Evolutionary conservation across 1,284 basidiomycete genomes (phyloP).

Genomic region (Cryptococcus amylolentus): DNA sequence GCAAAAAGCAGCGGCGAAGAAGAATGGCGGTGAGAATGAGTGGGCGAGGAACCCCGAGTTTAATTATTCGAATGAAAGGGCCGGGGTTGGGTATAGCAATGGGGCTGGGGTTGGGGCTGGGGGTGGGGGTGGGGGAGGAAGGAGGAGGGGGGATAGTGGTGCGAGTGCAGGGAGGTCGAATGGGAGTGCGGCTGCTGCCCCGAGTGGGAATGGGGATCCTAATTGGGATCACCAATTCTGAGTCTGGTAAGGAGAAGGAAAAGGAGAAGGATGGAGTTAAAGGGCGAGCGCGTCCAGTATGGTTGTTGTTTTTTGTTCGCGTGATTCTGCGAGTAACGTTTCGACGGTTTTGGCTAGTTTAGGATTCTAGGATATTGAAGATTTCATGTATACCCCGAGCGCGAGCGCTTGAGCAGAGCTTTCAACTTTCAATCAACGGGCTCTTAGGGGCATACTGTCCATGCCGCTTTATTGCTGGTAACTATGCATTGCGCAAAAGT

Average conservation of each 20-base stretch:
- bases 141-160: neutral
- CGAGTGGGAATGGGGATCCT: conserved; percentile 15
- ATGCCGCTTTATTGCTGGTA: too few relatives aligned
- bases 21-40: conserved; percentile 8
- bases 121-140: conserved; percentile 1
- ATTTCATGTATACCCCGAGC: too few relatives aligned
- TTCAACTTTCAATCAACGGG: too few relatives aligned
- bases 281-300: neutral
- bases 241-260: neutral
- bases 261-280: neutral
- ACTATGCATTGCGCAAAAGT: too few relatives aligned
- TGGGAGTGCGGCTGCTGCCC: neutral
- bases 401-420: too few relatives aligned
- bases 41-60: conserved; percentile 15
- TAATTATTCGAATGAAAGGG: conserved; percentile 7
- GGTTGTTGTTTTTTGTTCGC: too few relatives aligned
- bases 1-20: conserved; percentile 2
- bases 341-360: too few relatives aligned
- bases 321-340: too few relatives aligned
- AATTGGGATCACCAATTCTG: conserved; percentile 28
- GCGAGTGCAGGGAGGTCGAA: neutral
- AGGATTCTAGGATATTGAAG: too few relatives aligned
- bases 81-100: conserved; percentile 4
- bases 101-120: conserved; percentile 1
- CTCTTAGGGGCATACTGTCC: too few relatives aligned